Percentiles rank a stretch among this genome's conserved stretches.
phyloP scores from a whole-genome alignment of 192 early-diverging fungal genomes.

The Podila epicladia region DNA sequence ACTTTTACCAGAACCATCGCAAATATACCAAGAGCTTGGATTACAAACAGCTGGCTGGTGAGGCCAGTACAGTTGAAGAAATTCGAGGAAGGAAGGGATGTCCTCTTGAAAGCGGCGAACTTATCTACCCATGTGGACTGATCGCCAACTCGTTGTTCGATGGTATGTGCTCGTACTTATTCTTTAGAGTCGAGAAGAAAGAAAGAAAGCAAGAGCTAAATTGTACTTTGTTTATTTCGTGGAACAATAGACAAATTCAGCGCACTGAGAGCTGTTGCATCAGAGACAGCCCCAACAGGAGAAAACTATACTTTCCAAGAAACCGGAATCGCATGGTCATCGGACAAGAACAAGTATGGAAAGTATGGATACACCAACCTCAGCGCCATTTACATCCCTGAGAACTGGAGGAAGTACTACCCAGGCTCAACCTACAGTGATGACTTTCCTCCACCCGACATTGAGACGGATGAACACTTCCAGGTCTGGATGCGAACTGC shows the following conservation, averaged over 20 bases:
- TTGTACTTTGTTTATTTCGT: not conserved
- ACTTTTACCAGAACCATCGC: constrained; percentile 99
- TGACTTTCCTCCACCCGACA: constrained; percentile 74
- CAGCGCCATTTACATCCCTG: constrained; percentile 76
- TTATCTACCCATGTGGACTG: constrained; percentile 94
- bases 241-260: constrained; percentile 43
- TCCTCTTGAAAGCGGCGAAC: constrained; percentile 58
- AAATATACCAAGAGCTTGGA: constrained; percentile 93
- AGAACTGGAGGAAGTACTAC: constrained; percentile 78
- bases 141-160: constrained; percentile 95
- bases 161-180: constrained; percentile 56
- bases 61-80: constrained; percentile 47
- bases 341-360: constrained; percentile 65
- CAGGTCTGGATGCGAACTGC: constrained; percentile 98
- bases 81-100: constrained; percentile 65
- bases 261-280: not conserved
- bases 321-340: constrained; percentile 87
- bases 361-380: constrained; percentile 73
- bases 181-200: not conserved
- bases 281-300: not conserved
- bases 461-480: constrained; percentile 78
- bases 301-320: constrained; percentile 62
- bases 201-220: no score
- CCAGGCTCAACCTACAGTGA: constrained; percentile 56
- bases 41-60: constrained; percentile 84